Evolutionary conservation across 2,329 filamentous ascomycete species (phyloP).

Genomic region (Fusarium luffae): DNA sequence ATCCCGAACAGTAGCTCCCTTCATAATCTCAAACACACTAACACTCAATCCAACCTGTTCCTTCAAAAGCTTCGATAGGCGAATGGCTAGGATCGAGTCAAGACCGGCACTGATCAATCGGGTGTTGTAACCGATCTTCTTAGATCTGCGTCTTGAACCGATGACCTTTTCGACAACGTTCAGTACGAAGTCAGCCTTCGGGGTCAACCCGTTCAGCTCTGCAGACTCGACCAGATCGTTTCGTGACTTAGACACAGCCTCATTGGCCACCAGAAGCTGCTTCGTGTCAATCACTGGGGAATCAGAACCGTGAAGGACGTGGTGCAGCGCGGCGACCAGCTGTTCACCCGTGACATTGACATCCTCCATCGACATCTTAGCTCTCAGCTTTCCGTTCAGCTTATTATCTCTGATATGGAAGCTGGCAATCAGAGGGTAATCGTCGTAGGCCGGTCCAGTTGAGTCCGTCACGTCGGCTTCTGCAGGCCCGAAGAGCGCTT

Average conservation of each 20-base stretch:
- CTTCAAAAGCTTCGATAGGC: constrained; percentile 23
- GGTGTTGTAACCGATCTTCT: constrained; percentile 3
- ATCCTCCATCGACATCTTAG: background rate
- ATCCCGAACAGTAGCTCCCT: constrained; percentile 1
- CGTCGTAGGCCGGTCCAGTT: constrained; percentile 13
- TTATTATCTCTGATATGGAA: constrained; percentile 16
- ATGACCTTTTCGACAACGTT: constrained; percentile 6
- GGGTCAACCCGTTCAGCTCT: background rate
- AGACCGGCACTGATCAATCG: constrained; percentile 18
- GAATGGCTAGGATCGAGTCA: constrained; percentile 27
- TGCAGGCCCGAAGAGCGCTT: background rate
- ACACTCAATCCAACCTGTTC: constrained; percentile 1
- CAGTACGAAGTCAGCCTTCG: background rate
- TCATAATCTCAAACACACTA: constrained; percentile 27
- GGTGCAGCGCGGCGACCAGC: background rate
- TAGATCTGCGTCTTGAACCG: background rate
- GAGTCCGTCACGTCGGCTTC: background rate
- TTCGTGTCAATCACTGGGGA: background rate
- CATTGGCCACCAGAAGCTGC: background rate
- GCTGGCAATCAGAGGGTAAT: constrained; percentile 24
- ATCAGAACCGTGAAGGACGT: background rate
- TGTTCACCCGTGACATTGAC: background rate
- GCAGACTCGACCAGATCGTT: accelerated
- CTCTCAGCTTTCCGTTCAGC: constrained; percentile 12
- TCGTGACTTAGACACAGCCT: background rate